Evolutionary conservation across 2,329 filamentous ascomycete genomes (phyloP), one percentile per base, ranked within the genome.

Genomic region (Ophiostoma pallidulum): DNA sequence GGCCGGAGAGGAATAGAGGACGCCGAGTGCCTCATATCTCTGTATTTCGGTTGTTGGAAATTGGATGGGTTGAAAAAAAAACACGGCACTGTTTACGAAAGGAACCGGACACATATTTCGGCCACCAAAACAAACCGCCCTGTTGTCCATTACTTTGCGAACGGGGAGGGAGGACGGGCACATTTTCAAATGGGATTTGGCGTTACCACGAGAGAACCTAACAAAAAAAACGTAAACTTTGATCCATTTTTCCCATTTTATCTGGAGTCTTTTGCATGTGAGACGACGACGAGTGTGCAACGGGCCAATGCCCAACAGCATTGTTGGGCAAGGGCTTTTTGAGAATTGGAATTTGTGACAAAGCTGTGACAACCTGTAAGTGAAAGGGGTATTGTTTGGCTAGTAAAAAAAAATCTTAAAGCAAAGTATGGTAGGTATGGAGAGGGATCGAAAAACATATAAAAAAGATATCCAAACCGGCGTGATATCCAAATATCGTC

Each of bases 201-300:
- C 43, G 43, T 45, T 45, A 39, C 26, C 33, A 26, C 26, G 26
- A 39, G 35, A 45, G 35, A 45, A 45, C 31, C 35, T 22, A 29
- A 38, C 39, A 45, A 45, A 45, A 45, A 45, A 20, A n/a, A 10
- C 19, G 26, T 39, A 45, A 45, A 33, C 32, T 39, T 20, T 45
- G 24, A 31, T 38, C 24, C 35, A n/a, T 38, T 16, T 13, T 32
- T 8, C 10, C 28, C n/a, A n/a, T n/a, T n/a, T n/a, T n/a, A n/a
- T n/a, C n/a, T n/a, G n/a, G n/a, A n/a, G n/a, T n/a, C n/a, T n/a
- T n/a, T n/a, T n/a, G n/a, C n/a, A n/a, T n/a, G n/a, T n/a, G n/a
- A n/a, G n/a, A n/a, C n/a, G n/a, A n/a, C n/a, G n/a, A n/a, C n/a
- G n/a, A n/a, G n/a, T n/a, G n/a, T n/a, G n/a, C n/a, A n/a, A n/a